These are phyloP conservation scores for Thalassiosira sp. DNA, from an alignment of 352 stramenopile genomes.

Conservation along the genomic window DNA sequence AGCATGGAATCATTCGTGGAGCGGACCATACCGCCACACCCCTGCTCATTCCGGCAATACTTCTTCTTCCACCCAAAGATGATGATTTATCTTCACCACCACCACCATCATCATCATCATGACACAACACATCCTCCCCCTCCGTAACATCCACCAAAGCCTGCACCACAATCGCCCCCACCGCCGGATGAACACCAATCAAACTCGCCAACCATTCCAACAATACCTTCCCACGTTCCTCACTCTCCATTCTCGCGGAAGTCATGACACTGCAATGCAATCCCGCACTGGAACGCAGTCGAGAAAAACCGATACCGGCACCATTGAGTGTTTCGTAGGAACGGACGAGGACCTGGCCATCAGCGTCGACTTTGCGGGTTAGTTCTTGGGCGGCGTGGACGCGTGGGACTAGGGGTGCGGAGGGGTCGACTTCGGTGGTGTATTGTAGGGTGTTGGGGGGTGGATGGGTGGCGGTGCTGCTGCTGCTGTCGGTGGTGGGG, in stretches of 20 bases:
- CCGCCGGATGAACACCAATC: conserved; percentile 67
- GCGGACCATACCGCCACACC: conserved; percentile 71
- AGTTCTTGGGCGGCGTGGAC: conserved; percentile 55
- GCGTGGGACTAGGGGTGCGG: conserved; percentile 52
- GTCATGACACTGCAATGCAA: conserved; percentile 78
- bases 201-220: conserved; percentile 76
- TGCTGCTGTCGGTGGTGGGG: not conserved
- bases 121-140: conserved; percentile 57
- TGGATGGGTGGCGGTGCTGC: not conserved
- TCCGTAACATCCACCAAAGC: conserved; percentile 75
- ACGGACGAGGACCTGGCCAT: conserved; percentile 79
- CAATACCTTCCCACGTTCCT: conserved; percentile 68
- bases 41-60: conserved; percentile 26
- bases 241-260: conserved; percentile 64
- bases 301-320: conserved; percentile 66
- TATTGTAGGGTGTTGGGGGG: not conserved
- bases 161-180: conserved; percentile 76
- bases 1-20: conserved; percentile 71
- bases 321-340: conserved; percentile 53
- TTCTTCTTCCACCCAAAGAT: too few relatives aligned
- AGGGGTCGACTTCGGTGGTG: conserved; percentile 30
- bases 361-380: conserved; percentile 76
- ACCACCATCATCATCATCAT: conserved; percentile 8
- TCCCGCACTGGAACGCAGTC: conserved; percentile 61
- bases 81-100: not conserved